Conservation (phyloP, 805 yeast genomes). For the Cyberlindnera sargentensis region DNA sequence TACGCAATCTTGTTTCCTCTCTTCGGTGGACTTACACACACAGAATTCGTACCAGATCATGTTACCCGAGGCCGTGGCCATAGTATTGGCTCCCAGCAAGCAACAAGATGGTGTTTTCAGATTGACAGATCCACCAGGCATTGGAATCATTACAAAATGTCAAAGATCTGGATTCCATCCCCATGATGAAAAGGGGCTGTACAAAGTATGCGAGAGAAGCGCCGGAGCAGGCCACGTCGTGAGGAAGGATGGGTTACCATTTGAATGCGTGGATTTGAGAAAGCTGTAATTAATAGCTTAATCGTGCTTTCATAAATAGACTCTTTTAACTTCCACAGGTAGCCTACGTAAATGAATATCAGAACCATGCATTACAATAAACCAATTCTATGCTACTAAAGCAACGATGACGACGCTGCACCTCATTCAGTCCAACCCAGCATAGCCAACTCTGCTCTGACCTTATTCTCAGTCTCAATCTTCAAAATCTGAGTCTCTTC, state of each 20-base stretch:
- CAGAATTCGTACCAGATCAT: conserved; percentile 62
- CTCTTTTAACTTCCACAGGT: too few species aligned
- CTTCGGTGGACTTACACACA: conserved; percentile 62
- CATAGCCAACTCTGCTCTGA: conserved; percentile 62
- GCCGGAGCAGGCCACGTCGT: conserved; percentile 42
- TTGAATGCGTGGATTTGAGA: conserved; percentile 43
- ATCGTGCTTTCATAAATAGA: too few species aligned
- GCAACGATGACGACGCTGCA: not conserved
- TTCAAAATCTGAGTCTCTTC: conserved; percentile 92
- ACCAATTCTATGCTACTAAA: not conserved
- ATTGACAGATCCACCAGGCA: conserved; percentile 60
- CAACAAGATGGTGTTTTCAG: conserved; percentile 43
- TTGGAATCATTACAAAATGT: conserved; percentile 48
- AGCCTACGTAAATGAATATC: too few species aligned
- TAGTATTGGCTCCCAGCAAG: conserved; percentile 53
- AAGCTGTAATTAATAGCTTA: not conserved
- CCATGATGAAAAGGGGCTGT: conserved; percentile 44
- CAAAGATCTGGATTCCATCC: conserved; percentile 50
- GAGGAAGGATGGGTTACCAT: conserved; percentile 38
- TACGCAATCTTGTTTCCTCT: conserved; percentile 61
- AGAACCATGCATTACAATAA: not conserved
- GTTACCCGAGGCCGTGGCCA: conserved; percentile 64
- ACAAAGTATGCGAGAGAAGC: conserved; percentile 36
- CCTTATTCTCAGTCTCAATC: conserved; percentile 78
- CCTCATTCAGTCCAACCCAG: conserved; percentile 61